Evolutionary conservation across 108 stramenopile species (phyloP).

Genomic region (Phaeodactylum tricornutum): DNA sequence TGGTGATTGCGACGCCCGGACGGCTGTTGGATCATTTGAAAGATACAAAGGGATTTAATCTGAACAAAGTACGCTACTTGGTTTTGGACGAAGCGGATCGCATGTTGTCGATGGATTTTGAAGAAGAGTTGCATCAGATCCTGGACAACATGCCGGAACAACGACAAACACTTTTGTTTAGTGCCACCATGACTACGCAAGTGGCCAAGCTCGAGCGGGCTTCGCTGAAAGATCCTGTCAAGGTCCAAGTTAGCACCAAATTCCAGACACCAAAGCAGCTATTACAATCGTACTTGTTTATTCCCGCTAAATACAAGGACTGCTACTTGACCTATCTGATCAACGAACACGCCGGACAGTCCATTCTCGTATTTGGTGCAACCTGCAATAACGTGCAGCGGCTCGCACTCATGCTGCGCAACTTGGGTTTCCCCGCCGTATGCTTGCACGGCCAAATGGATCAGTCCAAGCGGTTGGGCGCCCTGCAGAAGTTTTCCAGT

Average conservation of each 20-base stretch:
- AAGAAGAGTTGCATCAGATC: conserved; percentile 88
- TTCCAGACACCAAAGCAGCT: conserved; percentile 94
- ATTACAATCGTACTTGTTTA: conserved; percentile 93
- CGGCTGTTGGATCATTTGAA: conserved; percentile 95
- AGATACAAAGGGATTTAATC: conserved; percentile 96
- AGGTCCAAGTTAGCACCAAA: conserved; percentile 89
- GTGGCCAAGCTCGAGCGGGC: conserved; percentile 97
- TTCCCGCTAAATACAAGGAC: conserved; percentile 99
- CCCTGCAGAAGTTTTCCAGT: conserved; percentile 89
- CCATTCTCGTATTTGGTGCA: conserved; percentile 92
- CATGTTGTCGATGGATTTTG: conserved; percentile 91
- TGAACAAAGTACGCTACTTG: conserved; percentile 84
- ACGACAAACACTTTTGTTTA: conserved; percentile 92
- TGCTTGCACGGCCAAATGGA: conserved; percentile 98
- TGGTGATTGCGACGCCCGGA: conserved; percentile 97
- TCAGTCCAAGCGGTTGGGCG: conserved; percentile 95
- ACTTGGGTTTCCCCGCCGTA: conserved; percentile 94
- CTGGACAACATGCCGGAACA: conserved; percentile 81
- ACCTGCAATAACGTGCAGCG: conserved; percentile 97
- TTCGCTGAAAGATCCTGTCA: conserved; percentile 84
- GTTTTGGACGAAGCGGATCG: conserved; percentile 99
- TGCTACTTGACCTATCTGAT: conserved; percentile 94
- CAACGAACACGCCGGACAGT: conserved; percentile 94
- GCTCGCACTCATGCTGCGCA: conserved; percentile 88
- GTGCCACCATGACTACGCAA: conserved; percentile 97